phyloP scores from a whole-genome alignment of 257 asterid genomes.

The Solanum sitiens region DNA sequence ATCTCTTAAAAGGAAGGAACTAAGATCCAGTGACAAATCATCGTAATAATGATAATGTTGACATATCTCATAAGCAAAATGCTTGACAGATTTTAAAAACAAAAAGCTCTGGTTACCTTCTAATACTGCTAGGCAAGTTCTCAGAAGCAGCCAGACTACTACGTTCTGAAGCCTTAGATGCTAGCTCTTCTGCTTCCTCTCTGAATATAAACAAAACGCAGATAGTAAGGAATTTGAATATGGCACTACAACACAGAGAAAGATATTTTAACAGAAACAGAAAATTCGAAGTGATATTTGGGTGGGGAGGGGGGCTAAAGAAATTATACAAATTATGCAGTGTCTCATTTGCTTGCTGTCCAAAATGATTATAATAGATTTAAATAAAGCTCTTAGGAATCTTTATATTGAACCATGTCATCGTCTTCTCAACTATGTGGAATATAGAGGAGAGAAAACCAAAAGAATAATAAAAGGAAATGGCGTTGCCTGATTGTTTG shows the following conservation, averaged over 20 bases:
- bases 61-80: neutral
- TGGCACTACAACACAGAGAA: neutral
- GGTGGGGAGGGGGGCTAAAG: neutral
- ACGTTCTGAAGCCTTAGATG: constrained; percentile 17
- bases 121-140: constrained; percentile 41
- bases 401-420: neutral
- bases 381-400: neutral
- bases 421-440: neutral
- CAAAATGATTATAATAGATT: neutral
- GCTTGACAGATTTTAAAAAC: neutral
- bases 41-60: neutral
- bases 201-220: constrained; percentile 6
- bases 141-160: constrained; percentile 2
- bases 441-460: neutral
- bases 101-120: constrained; percentile 22
- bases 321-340: too few species aligned
- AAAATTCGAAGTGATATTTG: neutral
- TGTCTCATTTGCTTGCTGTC: neutral
- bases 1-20: neutral
- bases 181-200: constrained; percentile 70
- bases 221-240: neutral
- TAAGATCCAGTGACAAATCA: neutral
- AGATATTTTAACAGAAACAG: too few species aligned
- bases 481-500: neutral
- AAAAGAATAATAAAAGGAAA: neutral